A percentile compares a stretch with the other conserved stretches of the same genome.
These are phyloP conservation scores for Aureoboletus auriporus DNA, from an alignment of 768 basidiomycete genomes.

Conservation along the genomic window DNA sequence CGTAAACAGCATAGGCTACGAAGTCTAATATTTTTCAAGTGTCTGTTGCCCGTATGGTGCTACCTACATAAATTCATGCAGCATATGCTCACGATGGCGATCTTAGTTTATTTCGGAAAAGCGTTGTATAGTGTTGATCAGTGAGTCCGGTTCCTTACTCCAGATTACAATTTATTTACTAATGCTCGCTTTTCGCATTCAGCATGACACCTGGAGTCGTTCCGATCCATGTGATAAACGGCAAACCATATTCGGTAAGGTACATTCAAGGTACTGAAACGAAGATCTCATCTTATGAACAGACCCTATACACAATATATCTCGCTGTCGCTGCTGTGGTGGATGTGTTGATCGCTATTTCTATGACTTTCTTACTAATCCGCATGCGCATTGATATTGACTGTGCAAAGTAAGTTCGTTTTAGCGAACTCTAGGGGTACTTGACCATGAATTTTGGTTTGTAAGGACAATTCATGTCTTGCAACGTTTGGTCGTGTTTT, in stretches of 20 bases:
- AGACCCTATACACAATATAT: not conserved
- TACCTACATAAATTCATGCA: too few relatives aligned
- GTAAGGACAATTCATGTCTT: too few relatives aligned
- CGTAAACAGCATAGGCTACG: too few relatives aligned
- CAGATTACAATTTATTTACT: not conserved
- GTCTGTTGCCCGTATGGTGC: not conserved
- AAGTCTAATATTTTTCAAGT: not conserved
- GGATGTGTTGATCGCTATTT: conserved; percentile 6
- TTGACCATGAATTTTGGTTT: not conserved
- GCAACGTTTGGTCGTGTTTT: too few relatives aligned
- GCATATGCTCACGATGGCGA: not conserved
- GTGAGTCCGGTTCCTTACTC: not conserved
- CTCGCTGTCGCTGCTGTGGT: not conserved
- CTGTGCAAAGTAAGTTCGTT: not conserved
- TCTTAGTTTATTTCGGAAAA: not conserved
- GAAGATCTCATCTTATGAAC: not conserved
- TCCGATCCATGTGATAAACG: not conserved
- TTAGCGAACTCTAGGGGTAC: not conserved
- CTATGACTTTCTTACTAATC: not conserved
- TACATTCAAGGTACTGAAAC: not conserved
- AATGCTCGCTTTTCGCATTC: not conserved
- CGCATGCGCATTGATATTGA: not conserved
- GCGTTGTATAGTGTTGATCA: not conserved
- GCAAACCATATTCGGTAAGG: not conserved
- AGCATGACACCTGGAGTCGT: not conserved